These are phyloP conservation scores for Pestalotiopsis sp. DNA, from an alignment of 2,329 filamentous ascomycete genomes.

Conservation along the genomic window DNA sequence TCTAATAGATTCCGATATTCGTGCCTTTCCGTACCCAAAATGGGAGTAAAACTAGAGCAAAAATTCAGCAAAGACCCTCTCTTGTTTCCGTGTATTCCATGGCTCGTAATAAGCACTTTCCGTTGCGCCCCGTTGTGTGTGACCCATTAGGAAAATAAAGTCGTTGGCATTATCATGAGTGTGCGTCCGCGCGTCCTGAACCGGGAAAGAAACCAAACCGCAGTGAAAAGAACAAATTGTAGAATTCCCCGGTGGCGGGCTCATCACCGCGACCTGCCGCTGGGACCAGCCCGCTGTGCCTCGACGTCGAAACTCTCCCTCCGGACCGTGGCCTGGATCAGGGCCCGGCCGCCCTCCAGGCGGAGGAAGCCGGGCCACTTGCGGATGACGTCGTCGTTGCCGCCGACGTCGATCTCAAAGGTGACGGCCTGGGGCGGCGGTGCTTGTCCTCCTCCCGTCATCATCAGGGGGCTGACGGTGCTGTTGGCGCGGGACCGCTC, in stretches of 20 bases:
- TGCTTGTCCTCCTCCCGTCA: no score
- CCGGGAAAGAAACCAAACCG: background rate
- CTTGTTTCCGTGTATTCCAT: background rate
- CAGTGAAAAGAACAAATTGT: background rate
- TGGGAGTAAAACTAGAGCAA: no score
- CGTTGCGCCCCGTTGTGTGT: background rate
- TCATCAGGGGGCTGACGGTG: background rate
- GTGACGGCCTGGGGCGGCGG: background rate
- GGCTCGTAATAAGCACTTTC: background rate
- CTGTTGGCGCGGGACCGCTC: conserved; percentile 6
- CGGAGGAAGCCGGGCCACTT: conserved; percentile 17
- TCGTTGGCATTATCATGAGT: background rate
- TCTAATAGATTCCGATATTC: no score
- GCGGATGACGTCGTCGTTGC: conserved; percentile 10
- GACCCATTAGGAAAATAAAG: background rate
- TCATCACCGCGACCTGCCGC: background rate
- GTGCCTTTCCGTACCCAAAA: no score
- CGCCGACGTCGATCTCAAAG: conserved; percentile 18
- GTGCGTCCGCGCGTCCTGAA: background rate
- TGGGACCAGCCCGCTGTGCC: background rate
- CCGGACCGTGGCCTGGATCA: conserved; percentile 12
- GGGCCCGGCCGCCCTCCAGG: conserved; percentile 13
- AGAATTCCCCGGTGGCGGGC: background rate
- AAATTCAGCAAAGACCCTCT: no score
- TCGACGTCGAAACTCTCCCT: conserved; percentile 6